These are phyloP conservation scores for Urtica urens DNA, from an alignment of 306 rosid species.

Conservation along the genomic window DNA sequence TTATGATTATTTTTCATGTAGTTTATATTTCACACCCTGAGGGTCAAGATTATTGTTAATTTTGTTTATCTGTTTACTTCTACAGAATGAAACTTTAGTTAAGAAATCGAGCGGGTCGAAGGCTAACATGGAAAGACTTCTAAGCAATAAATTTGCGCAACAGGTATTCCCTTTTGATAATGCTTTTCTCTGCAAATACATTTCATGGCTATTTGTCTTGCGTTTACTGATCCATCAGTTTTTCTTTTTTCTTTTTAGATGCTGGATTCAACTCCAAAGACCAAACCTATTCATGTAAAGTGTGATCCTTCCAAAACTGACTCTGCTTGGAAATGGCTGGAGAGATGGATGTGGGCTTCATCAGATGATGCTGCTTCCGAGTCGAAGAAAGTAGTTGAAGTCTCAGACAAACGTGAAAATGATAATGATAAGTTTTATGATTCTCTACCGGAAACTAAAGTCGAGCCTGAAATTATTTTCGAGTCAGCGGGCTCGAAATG, in stretches of 20 bases:
- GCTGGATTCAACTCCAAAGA: constrained; percentile 64
- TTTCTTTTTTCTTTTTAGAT: constrained; percentile 33
- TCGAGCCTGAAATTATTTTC: constrained; percentile 26
- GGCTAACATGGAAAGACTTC: constrained; percentile 60
- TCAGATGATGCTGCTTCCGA: constrained; percentile 30
- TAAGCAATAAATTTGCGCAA: constrained; percentile 61
- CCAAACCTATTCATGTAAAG: constrained; percentile 51
- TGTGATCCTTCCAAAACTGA: constrained; percentile 74
- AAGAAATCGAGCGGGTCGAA: constrained; percentile 25
- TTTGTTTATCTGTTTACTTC: constrained; percentile 26
- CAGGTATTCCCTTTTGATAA: constrained; percentile 50
- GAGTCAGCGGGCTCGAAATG: constrained; percentile 34
- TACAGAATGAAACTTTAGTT: constrained; percentile 32
- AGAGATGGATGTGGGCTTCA: constrained; percentile 79
- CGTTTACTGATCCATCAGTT: background rate
- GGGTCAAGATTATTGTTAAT: too few relatives aligned
- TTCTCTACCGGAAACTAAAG: constrained; percentile 25
- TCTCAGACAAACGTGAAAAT: constrained; percentile 29
- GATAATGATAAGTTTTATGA: constrained; percentile 18
- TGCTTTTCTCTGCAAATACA: constrained; percentile 8
- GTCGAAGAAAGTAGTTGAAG: constrained; percentile 16
- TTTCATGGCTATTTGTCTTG: background rate
- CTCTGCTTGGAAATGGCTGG: constrained; percentile 97
- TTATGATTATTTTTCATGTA: too few relatives aligned
- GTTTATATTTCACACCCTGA: too few relatives aligned